phyloP scores from a whole-genome alignment of 2,329 filamentous ascomycete species.

The Clonostachys byssicola region DNA sequence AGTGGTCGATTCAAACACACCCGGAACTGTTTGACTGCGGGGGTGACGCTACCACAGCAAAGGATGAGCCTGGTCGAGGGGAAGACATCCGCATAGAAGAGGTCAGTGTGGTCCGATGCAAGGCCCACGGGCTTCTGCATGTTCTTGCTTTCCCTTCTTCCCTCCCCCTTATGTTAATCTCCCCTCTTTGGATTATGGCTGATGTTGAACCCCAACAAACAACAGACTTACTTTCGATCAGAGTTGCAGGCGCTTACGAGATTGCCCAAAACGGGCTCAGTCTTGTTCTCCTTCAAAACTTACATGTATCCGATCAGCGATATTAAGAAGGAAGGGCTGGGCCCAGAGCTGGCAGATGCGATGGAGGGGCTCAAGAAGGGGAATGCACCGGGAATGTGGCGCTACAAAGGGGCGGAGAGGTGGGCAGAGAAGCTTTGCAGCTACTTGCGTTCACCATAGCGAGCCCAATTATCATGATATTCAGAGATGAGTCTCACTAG shows the following conservation, averaged over 20 bases:
- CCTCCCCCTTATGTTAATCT: neutral
- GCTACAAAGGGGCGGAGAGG: conserved; percentile 42
- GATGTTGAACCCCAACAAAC: neutral
- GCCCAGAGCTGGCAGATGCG: conserved; percentile 40
- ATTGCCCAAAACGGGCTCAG: conserved; percentile 36
- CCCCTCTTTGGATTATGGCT: neutral
- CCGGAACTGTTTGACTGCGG: conserved; percentile 24
- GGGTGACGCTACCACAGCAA: neutral
- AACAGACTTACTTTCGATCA: conserved; percentile 19
- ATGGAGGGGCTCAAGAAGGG: conserved; percentile 46
- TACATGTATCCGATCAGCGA: conserved; percentile 43
- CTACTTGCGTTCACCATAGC: conserved; percentile 28
- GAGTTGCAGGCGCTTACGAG: conserved; percentile 49
- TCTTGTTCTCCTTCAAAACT: conserved; percentile 54
- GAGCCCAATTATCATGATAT: no score
- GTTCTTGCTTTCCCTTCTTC: no score
- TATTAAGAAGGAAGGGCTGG: conserved; percentile 43
- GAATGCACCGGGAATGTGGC: conserved; percentile 50
- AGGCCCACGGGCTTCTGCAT: neutral
- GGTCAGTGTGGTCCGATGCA: conserved; percentile 12
- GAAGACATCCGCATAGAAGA: conserved; percentile 29
- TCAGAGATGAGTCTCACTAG: no score
- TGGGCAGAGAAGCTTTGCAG: conserved; percentile 43
- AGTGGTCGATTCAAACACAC: conserved; percentile 47
- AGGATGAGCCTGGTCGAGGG: conserved; percentile 13